A percentile compares a stretch with the other conserved stretches of the same genome.
phyloP scores from a whole-genome alignment of 1,139 yeast species.

The Scheffersomyces lignicola region DNA sequence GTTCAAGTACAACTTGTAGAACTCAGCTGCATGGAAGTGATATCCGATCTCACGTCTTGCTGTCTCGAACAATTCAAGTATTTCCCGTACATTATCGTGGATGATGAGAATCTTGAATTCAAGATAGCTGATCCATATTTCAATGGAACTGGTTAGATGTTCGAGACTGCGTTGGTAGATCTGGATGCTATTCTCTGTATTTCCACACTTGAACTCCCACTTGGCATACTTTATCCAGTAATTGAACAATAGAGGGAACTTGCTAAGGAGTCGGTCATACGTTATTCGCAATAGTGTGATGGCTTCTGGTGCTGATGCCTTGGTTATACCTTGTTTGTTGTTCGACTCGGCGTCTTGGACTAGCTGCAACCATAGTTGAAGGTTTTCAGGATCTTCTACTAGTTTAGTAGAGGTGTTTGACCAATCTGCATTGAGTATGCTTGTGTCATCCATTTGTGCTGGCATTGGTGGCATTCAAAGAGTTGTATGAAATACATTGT shows the following conservation, averaged over 20 bases:
- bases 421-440: slow-evolving; percentile 11
- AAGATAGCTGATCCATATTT: slow-evolving; percentile 74
- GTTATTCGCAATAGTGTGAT: slow-evolving; percentile 46
- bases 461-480: no score
- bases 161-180: slow-evolving; percentile 58
- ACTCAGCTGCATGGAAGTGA: slow-evolving; percentile 72
- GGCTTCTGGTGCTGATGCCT: slow-evolving; percentile 41
- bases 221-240: slow-evolving; percentile 81
- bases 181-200: slow-evolving; percentile 45
- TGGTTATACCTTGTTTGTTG: slow-evolving; percentile 33
- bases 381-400: slow-evolving; percentile 44
- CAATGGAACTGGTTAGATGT: slow-evolving; percentile 54
- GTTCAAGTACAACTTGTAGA: slow-evolving; percentile 71
- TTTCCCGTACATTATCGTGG: slow-evolving; percentile 26
- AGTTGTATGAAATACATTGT: no score
- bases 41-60: slow-evolving; percentile 67
- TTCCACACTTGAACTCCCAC: slow-evolving; percentile 62
- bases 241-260: slow-evolving; percentile 71
- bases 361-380: slow-evolving; percentile 51
- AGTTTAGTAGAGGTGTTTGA: slow-evolving; percentile 25
- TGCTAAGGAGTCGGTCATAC: slow-evolving; percentile 56
- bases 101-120: slow-evolving; percentile 51
- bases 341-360: slow-evolving; percentile 31
- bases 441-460: slow-evolving; percentile 15
- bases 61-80: slow-evolving; percentile 53